Evolutionary conservation across 305 asterid genomes (phyloP).

Genomic region (Solanum hybrid): DNA sequence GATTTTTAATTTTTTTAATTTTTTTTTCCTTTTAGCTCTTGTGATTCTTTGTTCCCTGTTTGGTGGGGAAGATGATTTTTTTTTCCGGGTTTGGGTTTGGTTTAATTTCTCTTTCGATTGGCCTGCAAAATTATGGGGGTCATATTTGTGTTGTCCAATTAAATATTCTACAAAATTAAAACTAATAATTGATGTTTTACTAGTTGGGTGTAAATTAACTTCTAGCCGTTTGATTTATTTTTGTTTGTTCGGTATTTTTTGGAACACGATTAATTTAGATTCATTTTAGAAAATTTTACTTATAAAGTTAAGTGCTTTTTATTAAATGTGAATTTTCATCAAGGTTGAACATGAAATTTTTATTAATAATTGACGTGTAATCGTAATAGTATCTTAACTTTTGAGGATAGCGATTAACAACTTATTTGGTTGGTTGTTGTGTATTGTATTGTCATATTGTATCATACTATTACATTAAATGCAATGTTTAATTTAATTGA

Average conservation of each 20-base stretch:
- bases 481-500: not conserved
- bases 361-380: not conserved
- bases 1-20: not conserved
- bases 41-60: not conserved
- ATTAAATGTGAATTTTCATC: not conserved
- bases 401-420: not conserved
- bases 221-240: not conserved
- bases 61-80: not conserved
- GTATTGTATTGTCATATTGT: not conserved
- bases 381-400: not conserved
- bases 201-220: not conserved
- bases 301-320: not conserved
- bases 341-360: not conserved
- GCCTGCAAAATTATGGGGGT: slow-evolving; percentile 4
- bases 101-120: slow-evolving; percentile 4
- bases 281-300: accelerated
- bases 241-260: not conserved
- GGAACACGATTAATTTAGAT: not conserved
- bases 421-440: not conserved
- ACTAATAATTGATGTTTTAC: not conserved
- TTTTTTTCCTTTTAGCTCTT: not conserved
- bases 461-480: not conserved
- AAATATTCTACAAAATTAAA: not conserved
- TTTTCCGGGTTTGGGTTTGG: not conserved
- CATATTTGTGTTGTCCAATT: not conserved